These are phyloP conservation scores for Trametes meyenii DNA, from an alignment of 768 basidiomycete genomes.

Conservation along the genomic window DNA sequence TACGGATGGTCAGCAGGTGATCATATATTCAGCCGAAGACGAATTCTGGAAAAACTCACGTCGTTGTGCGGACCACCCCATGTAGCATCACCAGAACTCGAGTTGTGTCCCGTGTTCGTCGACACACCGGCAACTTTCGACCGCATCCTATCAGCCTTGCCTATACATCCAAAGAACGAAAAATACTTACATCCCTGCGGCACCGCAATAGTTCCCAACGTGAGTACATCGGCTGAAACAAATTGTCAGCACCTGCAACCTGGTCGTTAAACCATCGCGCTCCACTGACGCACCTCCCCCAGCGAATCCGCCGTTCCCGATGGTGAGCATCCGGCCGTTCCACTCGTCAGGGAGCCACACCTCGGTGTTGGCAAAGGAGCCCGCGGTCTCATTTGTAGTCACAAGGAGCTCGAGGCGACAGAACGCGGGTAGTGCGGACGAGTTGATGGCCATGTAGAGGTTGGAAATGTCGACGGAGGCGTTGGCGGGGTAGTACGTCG, in stretches of 20 bases:
- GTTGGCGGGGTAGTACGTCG: conserved; percentile 22
- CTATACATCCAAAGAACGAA: background rate
- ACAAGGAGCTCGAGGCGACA: conserved; percentile 31
- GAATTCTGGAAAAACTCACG: background rate
- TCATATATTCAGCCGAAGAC: background rate
- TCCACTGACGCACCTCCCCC: conserved; percentile 24
- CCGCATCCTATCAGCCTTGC: background rate
- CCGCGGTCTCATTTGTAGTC: conserved; percentile 29
- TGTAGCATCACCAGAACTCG: background rate
- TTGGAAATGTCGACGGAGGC: conserved; percentile 26
- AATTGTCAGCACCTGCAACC: no score
- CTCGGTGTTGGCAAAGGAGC: conserved; percentile 27
- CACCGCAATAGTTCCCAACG: conserved; percentile 19
- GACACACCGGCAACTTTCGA: conserved; percentile 24
- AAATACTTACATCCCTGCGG: conserved; percentile 21
- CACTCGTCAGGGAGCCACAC: conserved; percentile 36
- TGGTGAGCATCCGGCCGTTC: conserved; percentile 31
- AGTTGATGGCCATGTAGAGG: conserved; percentile 24
- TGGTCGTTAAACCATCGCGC: no score
- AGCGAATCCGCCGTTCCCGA: conserved; percentile 31
- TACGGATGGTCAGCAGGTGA: no score
- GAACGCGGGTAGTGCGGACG: conserved; percentile 25
- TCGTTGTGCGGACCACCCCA: conserved; percentile 26
- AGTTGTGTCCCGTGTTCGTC: conserved; percentile 24
- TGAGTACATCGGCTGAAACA: conserved; percentile 16